Evolutionary conservation across 495 filamentous ascomycete species (phyloP).

Genomic region (Hypoxylon perforatum): DNA sequence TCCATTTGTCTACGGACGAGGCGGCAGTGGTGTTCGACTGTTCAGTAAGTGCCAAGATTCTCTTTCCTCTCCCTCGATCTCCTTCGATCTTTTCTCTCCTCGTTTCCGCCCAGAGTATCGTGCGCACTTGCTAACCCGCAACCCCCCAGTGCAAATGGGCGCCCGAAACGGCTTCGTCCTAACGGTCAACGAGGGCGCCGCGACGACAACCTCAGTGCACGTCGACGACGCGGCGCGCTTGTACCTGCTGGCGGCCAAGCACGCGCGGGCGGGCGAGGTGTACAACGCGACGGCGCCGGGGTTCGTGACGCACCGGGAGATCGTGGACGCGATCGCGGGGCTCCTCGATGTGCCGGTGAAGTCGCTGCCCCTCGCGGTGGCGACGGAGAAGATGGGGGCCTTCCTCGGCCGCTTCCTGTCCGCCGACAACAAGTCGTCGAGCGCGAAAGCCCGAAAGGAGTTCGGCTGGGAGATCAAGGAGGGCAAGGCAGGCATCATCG

Average conservation of each 20-base stretch:
- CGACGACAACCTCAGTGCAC: slow-evolving; percentile 47
- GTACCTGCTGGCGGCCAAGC: slow-evolving; percentile 50
- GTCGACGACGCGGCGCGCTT: slow-evolving; percentile 56
- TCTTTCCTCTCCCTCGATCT: background rate
- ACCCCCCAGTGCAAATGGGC: slow-evolving; percentile 22
- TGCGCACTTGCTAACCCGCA: background rate
- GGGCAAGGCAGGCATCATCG: slow-evolving; percentile 41
- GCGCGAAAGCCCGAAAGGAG: slow-evolving; percentile 47
- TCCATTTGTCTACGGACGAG: slow-evolving; percentile 56
- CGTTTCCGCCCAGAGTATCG: background rate
- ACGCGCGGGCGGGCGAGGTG: slow-evolving; percentile 36
- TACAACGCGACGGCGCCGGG: slow-evolving; percentile 47
- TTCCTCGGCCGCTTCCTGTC: slow-evolving; percentile 46
- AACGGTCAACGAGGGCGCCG: slow-evolving; percentile 39
- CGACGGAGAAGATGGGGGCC: slow-evolving; percentile 27
- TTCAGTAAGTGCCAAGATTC: slow-evolving; percentile 34
- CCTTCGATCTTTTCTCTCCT: background rate
- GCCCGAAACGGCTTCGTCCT: slow-evolving; percentile 34
- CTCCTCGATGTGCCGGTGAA: slow-evolving; percentile 40
- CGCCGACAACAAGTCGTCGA: slow-evolving; percentile 42
- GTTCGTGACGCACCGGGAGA: slow-evolving; percentile 41
- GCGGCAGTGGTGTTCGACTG: slow-evolving; percentile 48
- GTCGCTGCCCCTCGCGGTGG: slow-evolving; percentile 39
- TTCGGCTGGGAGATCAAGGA: slow-evolving; percentile 51
- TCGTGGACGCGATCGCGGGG: slow-evolving; percentile 47